Base-by-base conservation (phyloP, 108 stramenopile genomes). In the Phaeodactylum tricornutum region DNA sequence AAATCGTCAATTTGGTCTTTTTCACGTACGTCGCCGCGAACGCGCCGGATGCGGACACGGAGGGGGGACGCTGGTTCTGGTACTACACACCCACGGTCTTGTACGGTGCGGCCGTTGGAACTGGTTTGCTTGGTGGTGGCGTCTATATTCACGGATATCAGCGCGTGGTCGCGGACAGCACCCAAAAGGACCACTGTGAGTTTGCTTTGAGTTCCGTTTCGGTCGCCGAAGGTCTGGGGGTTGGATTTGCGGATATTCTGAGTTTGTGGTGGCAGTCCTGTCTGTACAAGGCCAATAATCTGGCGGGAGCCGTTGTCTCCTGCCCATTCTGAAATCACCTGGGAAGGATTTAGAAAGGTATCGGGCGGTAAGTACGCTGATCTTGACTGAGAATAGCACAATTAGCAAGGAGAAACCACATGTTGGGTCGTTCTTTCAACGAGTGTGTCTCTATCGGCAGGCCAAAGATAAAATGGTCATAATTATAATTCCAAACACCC, bases 111-210 rank as follows among this genome's bases (percentile, higher is more conserved):
- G 74, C 76, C 33, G 65, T 85, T 21, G 60, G 67, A 31, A 74
- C 71, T 1, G 90, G 90, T 11, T 43, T 82, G 19, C 47, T 92
- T 15, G 90, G 90, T 21, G 90, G 85, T 11, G 73, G 60, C 19
- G 81, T 87, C 22, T 92, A 92, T 50, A 75, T 87, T 2, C 73
- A 87, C 43, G 83, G 73, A 11, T 85, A 75, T 47, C 57, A 55
- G 9, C 49, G 79, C 23, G 79, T 91, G 12, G 66, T 66, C 31
- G 21, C 36, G 5, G 84, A 79, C 39, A 21, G 84, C n/a, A 70
- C 77, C 4, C 36, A 49, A 43, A 16, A 24, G 20, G 57, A 59
- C 30, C 46, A 66, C 31, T 47, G 65, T 44, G 90, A 92, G 52
- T 79, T 92, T 53, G 77, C 82, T 11, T 55, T 92, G 42, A 48